Evolutionary conservation across 139 green algal genomes (phyloP), one percentile per base, ranked within the genome.

Genomic region (Chlamydomonas sp.): DNA sequence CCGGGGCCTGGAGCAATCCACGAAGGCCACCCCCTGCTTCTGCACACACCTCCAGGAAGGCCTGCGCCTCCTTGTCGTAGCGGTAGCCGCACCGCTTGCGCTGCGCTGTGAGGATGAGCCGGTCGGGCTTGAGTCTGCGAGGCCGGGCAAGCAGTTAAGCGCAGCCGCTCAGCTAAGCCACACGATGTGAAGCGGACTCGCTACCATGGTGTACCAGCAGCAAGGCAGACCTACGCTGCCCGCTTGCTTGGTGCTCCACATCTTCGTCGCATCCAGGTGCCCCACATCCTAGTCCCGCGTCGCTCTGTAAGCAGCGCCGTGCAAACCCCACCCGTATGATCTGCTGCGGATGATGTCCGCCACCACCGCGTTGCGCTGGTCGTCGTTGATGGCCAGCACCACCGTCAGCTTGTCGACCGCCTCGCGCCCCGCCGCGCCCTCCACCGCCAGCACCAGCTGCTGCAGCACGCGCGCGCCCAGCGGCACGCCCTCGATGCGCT

Each of bases 341-440:
- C 78, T 63, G 16, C 68, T 72, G 59, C 58, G 73, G 67, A 77
- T 68, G 57, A 91, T 87, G 68, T 91, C 90, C 62, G 73, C 75
- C 75, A 93, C 72, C 67, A 91, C 79, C 57, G 78, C 87, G 67
- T 89, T 89, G 20, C 80, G 79, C 87, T 93, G 87, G 58, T 89
- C 87, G 58, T 90, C 87, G 17, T 90, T 89, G 31, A 93, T 63
- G 63, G 88, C 84, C 79, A 93, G 84, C 58, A 93, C 49, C 66
- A 93, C 83, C 31, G 59, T 68, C 73, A 93, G 83, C 18, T 64
- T 66, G 18, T 60, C 14, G 4, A 85, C 74, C 15, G 90, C 90
- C 1, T 93, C 90, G n/a, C 15, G 59, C 1, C 90, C 90, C 17
- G 84, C 90, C 61, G 86, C 16, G 10, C 17, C 57, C 73, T 85